Conservation (phyloP, 163 green algal species). For the Scenedesmus sp. region DNA sequence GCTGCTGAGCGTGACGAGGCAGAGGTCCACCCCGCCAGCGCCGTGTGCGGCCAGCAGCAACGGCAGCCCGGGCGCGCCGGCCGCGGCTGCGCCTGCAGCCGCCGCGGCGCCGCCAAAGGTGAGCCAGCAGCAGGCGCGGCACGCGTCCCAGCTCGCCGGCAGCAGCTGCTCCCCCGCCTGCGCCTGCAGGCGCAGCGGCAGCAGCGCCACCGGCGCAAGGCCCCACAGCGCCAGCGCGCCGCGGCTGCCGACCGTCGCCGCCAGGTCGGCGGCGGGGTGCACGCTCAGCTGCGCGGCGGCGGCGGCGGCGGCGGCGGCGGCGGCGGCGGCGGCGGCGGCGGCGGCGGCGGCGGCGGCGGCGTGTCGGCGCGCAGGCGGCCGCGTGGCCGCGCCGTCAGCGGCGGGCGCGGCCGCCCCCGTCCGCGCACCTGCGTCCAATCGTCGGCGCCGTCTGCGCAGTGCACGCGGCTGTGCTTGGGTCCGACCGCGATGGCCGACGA, state of each 20-base stretch:
- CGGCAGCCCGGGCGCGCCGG: background rate
- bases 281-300: constrained; percentile 26
- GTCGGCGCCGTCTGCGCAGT: background rate
- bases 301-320: too few species aligned
- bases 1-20: background rate
- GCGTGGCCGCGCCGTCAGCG: too few species aligned
- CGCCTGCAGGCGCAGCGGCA: constrained; percentile 23
- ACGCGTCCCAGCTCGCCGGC: constrained; percentile 26
- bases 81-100: constrained; percentile 36
- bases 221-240: constrained; percentile 23
- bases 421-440: constrained; percentile 29
- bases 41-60: constrained; percentile 36
- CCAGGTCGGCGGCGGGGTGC: constrained; percentile 14
- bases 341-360: too few species aligned
- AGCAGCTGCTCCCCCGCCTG: constrained; percentile 33
- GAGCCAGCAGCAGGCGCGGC: constrained; percentile 32
- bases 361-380: too few species aligned
- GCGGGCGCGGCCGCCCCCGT: too few species aligned
- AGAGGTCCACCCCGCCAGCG: constrained; percentile 1
- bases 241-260: constrained; percentile 16
- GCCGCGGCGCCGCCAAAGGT: constrained; percentile 27
- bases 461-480: background rate
- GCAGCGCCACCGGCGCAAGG: constrained; percentile 20
- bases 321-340: too few species aligned
- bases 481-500: constrained; percentile 27